Base-by-base conservation (phyloP, 139 green algal species). In the Desmodesmus armatus region DNA sequence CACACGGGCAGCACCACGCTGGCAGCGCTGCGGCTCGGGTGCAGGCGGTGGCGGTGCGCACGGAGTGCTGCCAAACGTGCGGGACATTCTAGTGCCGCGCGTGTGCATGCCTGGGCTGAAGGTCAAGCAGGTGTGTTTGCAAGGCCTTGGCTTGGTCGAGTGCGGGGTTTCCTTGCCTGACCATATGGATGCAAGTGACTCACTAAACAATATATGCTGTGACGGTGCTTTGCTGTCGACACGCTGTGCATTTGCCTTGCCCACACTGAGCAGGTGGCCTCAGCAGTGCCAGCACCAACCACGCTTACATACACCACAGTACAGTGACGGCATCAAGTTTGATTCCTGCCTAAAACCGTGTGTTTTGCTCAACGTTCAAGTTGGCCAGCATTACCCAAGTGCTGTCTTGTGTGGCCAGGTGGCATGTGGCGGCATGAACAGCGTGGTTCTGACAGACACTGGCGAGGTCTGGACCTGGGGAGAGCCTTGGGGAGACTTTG, bases 351-450 rank as follows among this genome's bases (percentile, higher is more conserved):
- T n/a, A n/a, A n/a, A n/a, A n/a, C n/a, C n/a, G n/a, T n/a, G n/a
- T n/a, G n/a, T n/a, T n/a, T n/a, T n/a, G n/a, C n/a, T n/a, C n/a
- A n/a, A n/a, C n/a, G n/a, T n/a, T n/a, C n/a, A n/a, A n/a, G n/a
- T n/a, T n/a, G n/a, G n/a, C n/a, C n/a, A n/a, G n/a, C n/a, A n/a
- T n/a, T n/a, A n/a, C n/a, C n/a, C n/a, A n/a, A n/a, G n/a, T n/a
- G n/a, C n/a, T n/a, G n/a, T n/a, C n/a, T n/a, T 91, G 13, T 66
- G 67, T 73, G 85, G 6, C 23, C 93, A 97, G 91, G 93, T 98
- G 6, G 88, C 94, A n/a, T 93, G 92, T 67, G 96, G 96, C 23
- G 96, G 96, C 83, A 98, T 98, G 96, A 96, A 98, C 89, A 96
- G 92, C 4, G 87, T 98, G 55, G 95, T 93, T 25, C 91, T 99